Conservation (phyloP, 495 filamentous ascomycete species). For the Talaromyces thailandensis region DNA sequence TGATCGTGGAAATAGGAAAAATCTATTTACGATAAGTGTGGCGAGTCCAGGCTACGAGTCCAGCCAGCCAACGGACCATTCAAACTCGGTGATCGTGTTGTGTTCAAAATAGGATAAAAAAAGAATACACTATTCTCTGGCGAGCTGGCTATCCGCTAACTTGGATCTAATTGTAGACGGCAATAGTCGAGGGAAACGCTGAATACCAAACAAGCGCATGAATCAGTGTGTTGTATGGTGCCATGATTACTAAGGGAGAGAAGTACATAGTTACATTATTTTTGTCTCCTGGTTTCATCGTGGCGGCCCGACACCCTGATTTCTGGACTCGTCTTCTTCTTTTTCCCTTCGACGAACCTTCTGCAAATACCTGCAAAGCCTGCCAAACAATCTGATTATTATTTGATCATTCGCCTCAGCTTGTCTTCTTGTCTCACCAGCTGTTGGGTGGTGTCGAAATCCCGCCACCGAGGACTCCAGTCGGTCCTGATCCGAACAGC, state of each 20-base stretch:
- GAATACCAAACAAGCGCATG: background rate
- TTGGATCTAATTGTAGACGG: background rate
- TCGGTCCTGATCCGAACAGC: background rate
- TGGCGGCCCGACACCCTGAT: background rate
- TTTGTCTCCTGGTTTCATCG: slow-evolving; percentile 1
- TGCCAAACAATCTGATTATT: background rate
- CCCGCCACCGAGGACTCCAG: background rate
- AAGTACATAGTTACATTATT: no score
- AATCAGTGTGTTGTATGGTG: background rate
- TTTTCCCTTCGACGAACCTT: background rate
- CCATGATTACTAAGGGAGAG: background rate
- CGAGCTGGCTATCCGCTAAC: background rate
- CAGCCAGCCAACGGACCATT: background rate
- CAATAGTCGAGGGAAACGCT: background rate
- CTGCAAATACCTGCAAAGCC: background rate
- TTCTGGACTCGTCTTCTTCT: background rate
- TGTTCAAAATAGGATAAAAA: background rate
- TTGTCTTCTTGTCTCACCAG: background rate
- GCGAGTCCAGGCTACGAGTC: background rate
- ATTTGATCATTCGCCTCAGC: background rate
- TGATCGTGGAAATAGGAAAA: background rate
- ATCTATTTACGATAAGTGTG: background rate
- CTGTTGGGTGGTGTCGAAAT: background rate
- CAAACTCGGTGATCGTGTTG: background rate
- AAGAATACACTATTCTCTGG: background rate